Evolutionary conservation across 441 rosid species (phyloP), one percentile per base, ranked within the genome.

Genomic region (Aquilaria agallochum): DNA sequence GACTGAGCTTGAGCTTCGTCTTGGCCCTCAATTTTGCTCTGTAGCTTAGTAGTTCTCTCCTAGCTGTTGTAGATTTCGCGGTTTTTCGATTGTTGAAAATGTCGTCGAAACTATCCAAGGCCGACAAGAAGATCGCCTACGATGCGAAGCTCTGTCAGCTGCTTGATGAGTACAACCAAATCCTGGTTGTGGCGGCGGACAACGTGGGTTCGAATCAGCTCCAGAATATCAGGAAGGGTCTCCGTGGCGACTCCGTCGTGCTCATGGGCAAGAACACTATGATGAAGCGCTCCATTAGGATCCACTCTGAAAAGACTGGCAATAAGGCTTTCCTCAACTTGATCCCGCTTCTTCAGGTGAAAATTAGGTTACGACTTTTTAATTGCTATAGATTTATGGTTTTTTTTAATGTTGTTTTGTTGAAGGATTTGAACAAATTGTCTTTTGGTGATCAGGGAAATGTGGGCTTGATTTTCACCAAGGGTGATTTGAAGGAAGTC

Each of bases 181-280:
- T 87, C 73, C 72, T 94, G 60, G 31, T 94, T 5, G 97, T 56
- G 11, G 90, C 90, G 0, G 96, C 98, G n/a, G 97, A 94, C 55
- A 94, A 94, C 60, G 98, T 94, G 4, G 97, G 99, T 4, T 94
- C 99, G 4, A 91, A 78, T 54, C 99, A 94, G 88, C 83, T 94
- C 48, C 97, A 91, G 86, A 89, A 72, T 72, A 94, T 94, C 32
- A 63, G 99, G 59, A 78, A 8, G 56, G 97, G 99, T 44, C 76
- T 94, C 10, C 78, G 99, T 5, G 94, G 97, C 2, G 94, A 91
- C 70, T 91, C 99, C 0, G 54, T 91, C 6, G 88, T 94, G 20
- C 82, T 94, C 0, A 94, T 94, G 97, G 99, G 97, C 5, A 95
- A 95, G 72, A 95, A 95, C 63, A 95, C 99, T 0, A 95, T 95